These are phyloP conservation scores for Lactarius pseudohatsudake DNA, from an alignment of 768 basidiomycete species.

Conservation along the genomic window DNA sequence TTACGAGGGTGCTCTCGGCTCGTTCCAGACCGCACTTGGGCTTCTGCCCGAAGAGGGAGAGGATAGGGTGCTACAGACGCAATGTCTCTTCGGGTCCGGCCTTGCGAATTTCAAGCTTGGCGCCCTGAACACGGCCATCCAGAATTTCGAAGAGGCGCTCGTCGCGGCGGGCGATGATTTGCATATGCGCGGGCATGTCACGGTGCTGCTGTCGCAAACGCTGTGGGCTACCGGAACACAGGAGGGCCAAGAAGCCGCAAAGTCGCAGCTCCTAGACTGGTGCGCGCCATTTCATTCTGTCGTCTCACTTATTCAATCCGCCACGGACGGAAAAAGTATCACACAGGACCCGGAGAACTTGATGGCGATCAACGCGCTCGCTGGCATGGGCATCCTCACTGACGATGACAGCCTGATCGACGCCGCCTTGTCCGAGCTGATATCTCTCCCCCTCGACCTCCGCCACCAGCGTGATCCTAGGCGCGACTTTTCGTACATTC, in stretches of 20 bases:
- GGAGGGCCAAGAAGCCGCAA: constrained; percentile 75
- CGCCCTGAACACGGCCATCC: constrained; percentile 61
- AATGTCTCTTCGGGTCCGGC: constrained; percentile 70
- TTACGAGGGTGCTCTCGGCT: constrained; percentile 60
- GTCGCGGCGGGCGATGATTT: constrained; percentile 50
- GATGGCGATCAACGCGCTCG: constrained; percentile 77
- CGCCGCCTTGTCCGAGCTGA: constrained; percentile 81
- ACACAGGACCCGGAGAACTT: constrained; percentile 75
- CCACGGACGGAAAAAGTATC: constrained; percentile 50
- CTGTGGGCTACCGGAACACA: constrained; percentile 81
- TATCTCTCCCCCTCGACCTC: constrained; percentile 64
- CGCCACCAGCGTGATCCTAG: constrained; percentile 65
- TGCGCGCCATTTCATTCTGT: constrained; percentile 40
- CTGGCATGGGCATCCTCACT: constrained; percentile 86
- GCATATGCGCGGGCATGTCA: constrained; percentile 61
- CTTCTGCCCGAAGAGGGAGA: constrained; percentile 54
- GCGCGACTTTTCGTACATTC: constrained; percentile 67
- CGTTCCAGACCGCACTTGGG: constrained; percentile 71
- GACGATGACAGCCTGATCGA: constrained; percentile 78
- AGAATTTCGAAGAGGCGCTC: constrained; percentile 65
- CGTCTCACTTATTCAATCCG: constrained; percentile 4
- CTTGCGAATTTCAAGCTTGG: constrained; percentile 67
- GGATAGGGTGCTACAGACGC: constrained; percentile 50
- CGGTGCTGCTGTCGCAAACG: constrained; percentile 77
- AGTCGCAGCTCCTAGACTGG: constrained; percentile 80